Evolutionary conservation across 2,329 filamentous ascomycete species (phyloP).

Genomic region (Verticillium isaacii): DNA sequence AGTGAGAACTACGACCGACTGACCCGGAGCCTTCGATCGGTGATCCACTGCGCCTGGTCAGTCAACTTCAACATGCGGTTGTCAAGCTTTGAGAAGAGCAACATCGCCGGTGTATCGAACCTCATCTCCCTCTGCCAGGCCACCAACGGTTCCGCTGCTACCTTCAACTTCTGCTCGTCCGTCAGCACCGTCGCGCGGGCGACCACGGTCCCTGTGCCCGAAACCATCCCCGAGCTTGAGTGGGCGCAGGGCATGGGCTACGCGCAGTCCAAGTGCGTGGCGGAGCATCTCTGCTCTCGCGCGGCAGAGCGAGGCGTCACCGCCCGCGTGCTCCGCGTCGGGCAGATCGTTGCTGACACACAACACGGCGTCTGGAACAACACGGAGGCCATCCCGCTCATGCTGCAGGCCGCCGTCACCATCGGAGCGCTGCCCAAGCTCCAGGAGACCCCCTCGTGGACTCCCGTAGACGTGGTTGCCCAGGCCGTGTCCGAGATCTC

Average conservation of each 20-base stretch:
- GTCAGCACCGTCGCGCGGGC: slow-evolving; percentile 36
- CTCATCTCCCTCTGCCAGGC: slow-evolving; percentile 31
- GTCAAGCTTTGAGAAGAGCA: slow-evolving; percentile 41
- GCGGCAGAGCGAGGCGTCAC: slow-evolving; percentile 26
- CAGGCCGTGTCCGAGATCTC: slow-evolving; percentile 32
- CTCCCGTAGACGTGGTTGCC: slow-evolving; percentile 41
- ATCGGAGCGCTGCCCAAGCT: slow-evolving; percentile 39
- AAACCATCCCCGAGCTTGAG: slow-evolving; percentile 26
- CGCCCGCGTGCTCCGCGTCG: slow-evolving; percentile 37
- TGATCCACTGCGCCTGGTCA: slow-evolving; percentile 49
- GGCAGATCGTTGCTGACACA: slow-evolving; percentile 46
- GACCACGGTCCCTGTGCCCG: slow-evolving; percentile 22
- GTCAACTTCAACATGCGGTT: slow-evolving; percentile 54
- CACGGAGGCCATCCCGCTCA: slow-evolving; percentile 46
- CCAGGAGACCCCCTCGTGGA: slow-evolving; percentile 37
- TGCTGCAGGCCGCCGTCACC: slow-evolving; percentile 39
- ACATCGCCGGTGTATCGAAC: slow-evolving; percentile 38
- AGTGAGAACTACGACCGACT: slow-evolving; percentile 21
- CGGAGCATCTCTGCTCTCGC: slow-evolving; percentile 29
- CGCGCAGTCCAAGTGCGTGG: slow-evolving; percentile 34
- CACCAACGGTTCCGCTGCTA: slow-evolving; percentile 8
- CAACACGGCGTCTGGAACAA: slow-evolving; percentile 44
- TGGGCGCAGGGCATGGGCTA: slow-evolving; percentile 38
- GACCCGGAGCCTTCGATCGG: slow-evolving; percentile 25
- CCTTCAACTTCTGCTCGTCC: slow-evolving; percentile 47